Base-by-base conservation (phyloP, 164 flowering plant genomes). In the Stephania cephalantha region DNA sequence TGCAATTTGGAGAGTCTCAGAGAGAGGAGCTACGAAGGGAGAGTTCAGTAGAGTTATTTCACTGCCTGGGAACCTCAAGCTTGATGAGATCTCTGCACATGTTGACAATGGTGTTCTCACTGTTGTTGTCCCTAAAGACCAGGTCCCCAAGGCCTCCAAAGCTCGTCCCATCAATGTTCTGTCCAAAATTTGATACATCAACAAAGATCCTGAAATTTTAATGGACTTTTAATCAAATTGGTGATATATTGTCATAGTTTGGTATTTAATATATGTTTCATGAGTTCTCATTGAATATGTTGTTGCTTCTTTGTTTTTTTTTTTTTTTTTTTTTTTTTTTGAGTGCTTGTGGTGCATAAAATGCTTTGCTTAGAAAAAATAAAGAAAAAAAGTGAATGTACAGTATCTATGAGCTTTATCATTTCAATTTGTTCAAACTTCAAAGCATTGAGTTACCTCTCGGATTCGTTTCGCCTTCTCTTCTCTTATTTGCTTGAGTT, bases 11-110 rank as follows among this genome's bases (percentile, higher is more conserved):
- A 96, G 90, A 53, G 79, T 89, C 7, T 85, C 83, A 1, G 95
- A 91, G 73, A 85, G 98, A 80, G 88, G 87, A 1, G 46, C 69
- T 2, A 83, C 76, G 10, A 81, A 69, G 18, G 82, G 88, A 11
- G 84, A 75, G 1, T 89, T 91, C 73, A 78, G 77, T 63, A 76
- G 97, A 77, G 86, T 82, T 72, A 85, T 91, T 50, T 91, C 82
- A 69, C 75, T 93, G 87, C 97, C 97, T n/a, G 97, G 88, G 53
- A 80, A 88, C 78, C 91, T 87, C 77, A 93, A 91, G 82, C 77
- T 85, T 44, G 98, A 93, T 74, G 89, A 90, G 76, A 88, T 93
- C 55, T 89, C 90, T 48, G 95, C 97, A 4, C 83, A 81, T 18
- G 86, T 91, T 2, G 92, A 88, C 4, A 87, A 89, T 78, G 95